phyloP scores from a whole-genome alignment of 164 flowering plant species.

The Amborella trichopoda region DNA sequence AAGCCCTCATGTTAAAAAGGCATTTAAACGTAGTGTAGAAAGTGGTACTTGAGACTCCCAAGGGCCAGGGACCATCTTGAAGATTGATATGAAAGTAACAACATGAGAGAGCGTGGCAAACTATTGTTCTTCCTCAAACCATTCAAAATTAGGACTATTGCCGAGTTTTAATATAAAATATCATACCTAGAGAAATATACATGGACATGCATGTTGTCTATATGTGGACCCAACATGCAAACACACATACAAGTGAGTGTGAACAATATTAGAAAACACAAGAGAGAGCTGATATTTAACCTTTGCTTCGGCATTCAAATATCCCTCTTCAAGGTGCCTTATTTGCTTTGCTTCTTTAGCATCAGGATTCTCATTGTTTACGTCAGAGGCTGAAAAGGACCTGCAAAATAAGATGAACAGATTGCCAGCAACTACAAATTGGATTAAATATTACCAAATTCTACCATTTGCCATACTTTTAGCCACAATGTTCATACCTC shows the following conservation, averaged over 20 bases:
- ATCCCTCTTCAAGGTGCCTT: conserved; percentile 71
- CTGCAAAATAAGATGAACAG: conserved; percentile 18
- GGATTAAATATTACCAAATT: background rate
- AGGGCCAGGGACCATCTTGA: too few relatives aligned
- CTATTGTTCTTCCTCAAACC: too few relatives aligned
- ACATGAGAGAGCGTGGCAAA: too few relatives aligned
- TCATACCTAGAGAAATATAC: too few relatives aligned
- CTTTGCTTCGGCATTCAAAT: conserved; percentile 70
- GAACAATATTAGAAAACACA: conserved; percentile 1
- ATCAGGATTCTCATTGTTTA: too few relatives aligned
- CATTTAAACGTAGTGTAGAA: too few relatives aligned
- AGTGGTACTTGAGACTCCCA: too few relatives aligned
- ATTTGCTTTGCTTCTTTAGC: conserved; percentile 51
- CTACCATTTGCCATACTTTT: background rate
- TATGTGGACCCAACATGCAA: background rate
- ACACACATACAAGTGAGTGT: background rate
- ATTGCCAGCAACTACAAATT: background rate
- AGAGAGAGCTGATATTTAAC: too few relatives aligned
- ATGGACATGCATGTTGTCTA: background rate
- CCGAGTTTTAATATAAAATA: too few relatives aligned
- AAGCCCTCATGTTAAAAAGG: too few relatives aligned
- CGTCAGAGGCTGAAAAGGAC: conserved; percentile 24
- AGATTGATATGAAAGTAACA: too few relatives aligned
- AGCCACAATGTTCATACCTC: conserved; percentile 30
- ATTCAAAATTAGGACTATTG: too few relatives aligned